Evolutionary conservation across 192 early-diverging fungal genomes (phyloP), one percentile per base, ranked within the genome.

Genomic region (Allomyces javanicus): DNA sequence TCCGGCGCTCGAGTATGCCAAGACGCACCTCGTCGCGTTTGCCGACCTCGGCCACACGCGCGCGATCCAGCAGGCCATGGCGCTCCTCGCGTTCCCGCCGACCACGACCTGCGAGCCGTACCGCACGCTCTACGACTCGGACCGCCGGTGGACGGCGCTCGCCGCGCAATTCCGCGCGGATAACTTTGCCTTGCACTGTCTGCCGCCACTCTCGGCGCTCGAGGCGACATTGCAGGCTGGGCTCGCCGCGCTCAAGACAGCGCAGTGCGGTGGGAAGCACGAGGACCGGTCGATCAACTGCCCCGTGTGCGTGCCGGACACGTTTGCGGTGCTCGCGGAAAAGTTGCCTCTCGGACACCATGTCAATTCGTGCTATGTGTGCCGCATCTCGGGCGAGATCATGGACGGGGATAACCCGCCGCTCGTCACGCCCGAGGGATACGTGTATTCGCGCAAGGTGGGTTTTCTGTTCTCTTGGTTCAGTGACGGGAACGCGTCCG

Each of bases 391-490:
- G 25, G 92, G 92, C 22, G 81, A 86, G 45, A 91, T 93, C 26
- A 97, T 99, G 89, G 86, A 96, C 72, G 95, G 92, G 72, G 84
- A 94, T 73, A 99, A 99, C 72, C 85, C 87, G 62, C 95, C 95
- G 0, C 87, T 99, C 89, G 82, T 88, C 4, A 76, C 97, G 64
- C 95, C 94, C 23, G 97, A 99, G 76, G 95, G 95, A 58, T 85
- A 90, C 62, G 94, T 96, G 12, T 99, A 99, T 72, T 93, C 90
- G 10, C 75, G 75, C 26, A 73, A 84, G 76, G 91, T 93, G 55
- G 9, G 45, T 65, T 62, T 55, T 24, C 9, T 22, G 62, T 25
- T 25, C 21, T 17, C 63, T 45, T 62, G 9, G 17, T 25, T 24
- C 24, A 25, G n/a, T 40, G 26, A 62, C 11, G 50, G 11, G 62